These are phyloP conservation scores for Austropuccinia psidii DNA, from an alignment of 1,284 basidiomycete species.

Conservation along the genomic window DNA sequence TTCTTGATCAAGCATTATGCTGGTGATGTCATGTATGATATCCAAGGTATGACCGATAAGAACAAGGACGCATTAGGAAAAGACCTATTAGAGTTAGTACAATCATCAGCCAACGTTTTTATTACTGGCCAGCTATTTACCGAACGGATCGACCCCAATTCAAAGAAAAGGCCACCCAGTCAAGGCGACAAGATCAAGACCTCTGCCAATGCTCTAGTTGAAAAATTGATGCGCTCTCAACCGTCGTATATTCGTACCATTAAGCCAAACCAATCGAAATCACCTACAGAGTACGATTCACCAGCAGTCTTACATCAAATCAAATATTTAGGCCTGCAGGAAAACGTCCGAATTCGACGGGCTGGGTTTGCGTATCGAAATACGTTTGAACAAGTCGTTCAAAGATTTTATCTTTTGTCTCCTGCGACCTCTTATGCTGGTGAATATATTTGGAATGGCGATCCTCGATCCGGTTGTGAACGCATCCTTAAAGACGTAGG, in stretches of 20 bases:
- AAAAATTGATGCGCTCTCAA: constrained; percentile 90
- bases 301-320: constrained; percentile 97
- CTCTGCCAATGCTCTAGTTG: constrained; percentile 88
- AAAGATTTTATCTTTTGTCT: constrained; percentile 88
- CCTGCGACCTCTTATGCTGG: constrained; percentile 94
- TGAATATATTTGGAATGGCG: constrained; percentile 94
- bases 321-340: constrained; percentile 96
- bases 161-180: constrained; percentile 96
- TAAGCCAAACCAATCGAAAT: constrained; percentile 97
- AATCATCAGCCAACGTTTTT: constrained; percentile 70
- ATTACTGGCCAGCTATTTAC: constrained; percentile 75
- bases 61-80: constrained; percentile 97
- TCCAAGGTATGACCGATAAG: constrained; percentile 98
- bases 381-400: constrained; percentile 97
- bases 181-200: constrained; percentile 96
- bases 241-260: constrained; percentile 99
- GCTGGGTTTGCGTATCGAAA: constrained; percentile 97
- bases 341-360: constrained; percentile 94
- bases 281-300: constrained; percentile 79
- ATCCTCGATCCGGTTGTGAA: constrained; percentile 83
- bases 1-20: constrained; percentile 92
- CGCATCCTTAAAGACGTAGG: constrained; percentile 89
- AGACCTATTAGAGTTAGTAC: constrained; percentile 85
- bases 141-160: constrained; percentile 88
- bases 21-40: constrained; percentile 97